These are phyloP conservation scores for Vigna radiata DNA, from an alignment of 306 rosid genomes.

Conservation along the genomic window DNA sequence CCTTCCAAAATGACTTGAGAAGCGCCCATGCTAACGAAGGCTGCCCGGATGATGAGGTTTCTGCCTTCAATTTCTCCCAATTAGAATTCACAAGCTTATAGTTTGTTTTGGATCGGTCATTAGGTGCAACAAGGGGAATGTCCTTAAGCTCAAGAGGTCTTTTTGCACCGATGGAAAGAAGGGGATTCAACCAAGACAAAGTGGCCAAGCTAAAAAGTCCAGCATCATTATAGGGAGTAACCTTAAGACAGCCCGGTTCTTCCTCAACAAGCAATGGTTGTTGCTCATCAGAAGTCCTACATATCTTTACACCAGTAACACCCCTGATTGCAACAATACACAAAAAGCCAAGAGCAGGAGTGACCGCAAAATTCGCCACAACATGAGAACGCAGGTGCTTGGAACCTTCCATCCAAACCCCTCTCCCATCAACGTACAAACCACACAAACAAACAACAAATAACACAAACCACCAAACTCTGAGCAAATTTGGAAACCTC, in stretches of 20 bases:
- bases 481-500: constrained; percentile 75
- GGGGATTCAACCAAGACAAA: constrained; percentile 83
- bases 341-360: constrained; percentile 84
- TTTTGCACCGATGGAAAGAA: constrained; percentile 90
- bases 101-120: constrained; percentile 82
- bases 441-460: constrained; percentile 73
- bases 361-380: constrained; percentile 78
- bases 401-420: constrained; percentile 63
- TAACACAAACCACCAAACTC: constrained; percentile 83
- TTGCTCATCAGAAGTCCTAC: constrained; percentile 64
- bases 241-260: constrained; percentile 88
- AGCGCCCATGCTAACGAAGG: constrained; percentile 96
- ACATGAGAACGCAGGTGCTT: constrained; percentile 62
- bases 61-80: constrained; percentile 95
- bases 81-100: constrained; percentile 77
- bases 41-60: constrained; percentile 53
- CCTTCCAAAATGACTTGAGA: constrained; percentile 91
- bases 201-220: constrained; percentile 84
- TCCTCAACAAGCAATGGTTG: constrained; percentile 87
- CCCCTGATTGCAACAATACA: constrained; percentile 80
- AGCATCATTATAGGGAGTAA: constrained; percentile 87
- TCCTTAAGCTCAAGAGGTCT: constrained; percentile 98
- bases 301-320: constrained; percentile 69
- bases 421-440: constrained; percentile 82
- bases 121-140: constrained; percentile 90